Percentiles rank a stretch among this genome's conserved stretches.
Evolutionary conservation across 2,329 filamentous ascomycete species (phyloP).

Genomic region (Akanthomyces dipterigenus): DNA sequence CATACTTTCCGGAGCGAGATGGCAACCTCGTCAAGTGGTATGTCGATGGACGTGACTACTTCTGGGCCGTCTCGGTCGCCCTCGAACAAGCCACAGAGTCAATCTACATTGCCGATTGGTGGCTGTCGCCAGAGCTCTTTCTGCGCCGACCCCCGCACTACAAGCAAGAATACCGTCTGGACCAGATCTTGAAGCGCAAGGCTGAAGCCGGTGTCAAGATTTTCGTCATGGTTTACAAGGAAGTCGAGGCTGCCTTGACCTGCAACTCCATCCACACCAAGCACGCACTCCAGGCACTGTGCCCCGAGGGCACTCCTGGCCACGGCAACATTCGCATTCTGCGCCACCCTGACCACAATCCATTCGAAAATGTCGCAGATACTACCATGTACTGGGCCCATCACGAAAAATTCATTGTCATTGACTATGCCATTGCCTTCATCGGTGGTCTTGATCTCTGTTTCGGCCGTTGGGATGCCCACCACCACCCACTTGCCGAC

Average conservation of each 20-base stretch:
- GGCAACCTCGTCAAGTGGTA: conserved; percentile 95
- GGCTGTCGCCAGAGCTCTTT: conserved; percentile 85
- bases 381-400: conserved; percentile 99
- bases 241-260: conserved; percentile 72
- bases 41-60: conserved; percentile 91
- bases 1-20: conserved; percentile 80
- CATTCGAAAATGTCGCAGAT: conserved; percentile 86
- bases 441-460: conserved; percentile 93
- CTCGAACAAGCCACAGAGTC: conserved; percentile 86
- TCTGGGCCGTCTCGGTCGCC: conserved; percentile 85
- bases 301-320: conserved; percentile 73
- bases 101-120: conserved; percentile 97
- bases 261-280: conserved; percentile 95
- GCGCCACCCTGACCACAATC: conserved; percentile 91
- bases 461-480: conserved; percentile 88
- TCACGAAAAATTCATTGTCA: conserved; percentile 95
- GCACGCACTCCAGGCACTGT: conserved; percentile 70
- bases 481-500: conserved; percentile 80
- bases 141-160: conserved; percentile 74
- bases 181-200: conserved; percentile 77
- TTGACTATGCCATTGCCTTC: conserved; percentile 86
- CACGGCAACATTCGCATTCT: conserved; percentile 83
- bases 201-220: conserved; percentile 94
- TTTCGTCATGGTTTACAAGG: conserved; percentile 87
- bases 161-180: conserved; percentile 80